Evolutionary conservation across 140 eudicot genomes (phyloP).

Genomic region (Bidens hawaiensis): DNA sequence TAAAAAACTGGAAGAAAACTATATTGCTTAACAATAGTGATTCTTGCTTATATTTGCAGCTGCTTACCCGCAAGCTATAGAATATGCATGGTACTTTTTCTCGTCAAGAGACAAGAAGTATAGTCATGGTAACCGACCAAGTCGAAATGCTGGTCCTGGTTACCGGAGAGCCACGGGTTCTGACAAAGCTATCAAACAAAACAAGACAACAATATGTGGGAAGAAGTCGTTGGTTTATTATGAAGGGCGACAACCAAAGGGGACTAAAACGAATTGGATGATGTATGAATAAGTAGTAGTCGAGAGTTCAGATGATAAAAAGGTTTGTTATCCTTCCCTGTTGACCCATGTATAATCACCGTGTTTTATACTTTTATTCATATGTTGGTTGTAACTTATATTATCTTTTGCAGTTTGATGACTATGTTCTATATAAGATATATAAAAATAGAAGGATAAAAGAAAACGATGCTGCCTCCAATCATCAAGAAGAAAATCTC

Average conservation of each 20-base stretch:
- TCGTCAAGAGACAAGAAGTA: slow-evolving; percentile 14
- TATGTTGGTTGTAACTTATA: not conserved
- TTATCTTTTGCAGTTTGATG: slow-evolving; percentile 14
- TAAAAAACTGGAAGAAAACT: too few species aligned
- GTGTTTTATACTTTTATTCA: not conserved
- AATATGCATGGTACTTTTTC: slow-evolving; percentile 14
- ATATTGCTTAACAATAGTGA: too few species aligned
- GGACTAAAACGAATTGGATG: slow-evolving; percentile 11
- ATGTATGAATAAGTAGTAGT: slow-evolving; percentile 16
- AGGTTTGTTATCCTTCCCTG: not conserved
- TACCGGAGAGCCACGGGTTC: slow-evolving; percentile 9
- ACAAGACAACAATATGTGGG: not conserved
- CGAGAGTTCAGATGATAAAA: slow-evolving; percentile 3
- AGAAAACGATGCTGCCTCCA: not conserved
- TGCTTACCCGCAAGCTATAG: slow-evolving; percentile 2
- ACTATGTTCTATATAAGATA: slow-evolving; percentile 15
- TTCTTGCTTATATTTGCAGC: not conserved
- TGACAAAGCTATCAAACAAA: not conserved
- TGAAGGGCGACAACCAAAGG: slow-evolving; percentile 6
- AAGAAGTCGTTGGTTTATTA: slow-evolving; percentile 2
- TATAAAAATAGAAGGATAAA: not conserved
- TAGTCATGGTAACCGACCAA: not conserved
- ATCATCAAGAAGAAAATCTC: not conserved
- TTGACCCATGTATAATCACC: not conserved
- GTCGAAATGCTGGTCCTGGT: slow-evolving; percentile 12